phyloP scores from a whole-genome alignment of 805 yeast genomes.

The Pichia kluyveri region DNA sequence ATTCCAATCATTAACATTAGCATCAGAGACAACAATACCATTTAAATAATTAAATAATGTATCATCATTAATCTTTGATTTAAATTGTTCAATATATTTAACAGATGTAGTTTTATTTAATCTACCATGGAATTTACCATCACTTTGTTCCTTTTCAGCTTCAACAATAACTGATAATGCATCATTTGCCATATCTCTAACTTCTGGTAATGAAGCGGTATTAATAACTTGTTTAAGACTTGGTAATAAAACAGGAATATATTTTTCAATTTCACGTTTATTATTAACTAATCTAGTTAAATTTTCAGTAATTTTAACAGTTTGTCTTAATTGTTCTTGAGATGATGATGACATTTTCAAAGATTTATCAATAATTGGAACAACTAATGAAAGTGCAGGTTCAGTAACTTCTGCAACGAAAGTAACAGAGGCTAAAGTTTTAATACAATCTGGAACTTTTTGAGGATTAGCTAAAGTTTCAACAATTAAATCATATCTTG shows the following conservation, averaged over 20 bases:
- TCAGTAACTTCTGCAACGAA: conserved; percentile 98
- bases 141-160: conserved; percentile 62
- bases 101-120: conserved; percentile 47
- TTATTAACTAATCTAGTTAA: conserved; percentile 91
- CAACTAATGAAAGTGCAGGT: conserved; percentile 83
- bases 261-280: conserved; percentile 81
- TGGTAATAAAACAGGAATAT: conserved; percentile 82
- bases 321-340: conserved; percentile 93
- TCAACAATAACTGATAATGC: conserved; percentile 76
- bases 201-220: conserved; percentile 93
- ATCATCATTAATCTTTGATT: conserved; percentile 27
- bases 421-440: conserved; percentile 84
- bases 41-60: conserved; percentile 39
- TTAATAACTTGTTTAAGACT: conserved; percentile 82
- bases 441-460: conserved; percentile 83
- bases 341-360: conserved; percentile 80
- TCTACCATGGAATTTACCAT: conserved; percentile 72
- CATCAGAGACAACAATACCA: conserved; percentile 46
- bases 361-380: conserved; percentile 87
- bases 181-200: conserved; percentile 83
- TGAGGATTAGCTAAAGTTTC: conserved; percentile 86
- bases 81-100: conserved; percentile 29
- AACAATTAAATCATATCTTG: conserved; percentile 76
- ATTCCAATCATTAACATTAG: conserved; percentile 69
- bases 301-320: conserved; percentile 93